These are phyloP conservation scores for Fonsecaea nubica DNA, from an alignment of 2,329 filamentous ascomycete species.

Conservation along the genomic window DNA sequence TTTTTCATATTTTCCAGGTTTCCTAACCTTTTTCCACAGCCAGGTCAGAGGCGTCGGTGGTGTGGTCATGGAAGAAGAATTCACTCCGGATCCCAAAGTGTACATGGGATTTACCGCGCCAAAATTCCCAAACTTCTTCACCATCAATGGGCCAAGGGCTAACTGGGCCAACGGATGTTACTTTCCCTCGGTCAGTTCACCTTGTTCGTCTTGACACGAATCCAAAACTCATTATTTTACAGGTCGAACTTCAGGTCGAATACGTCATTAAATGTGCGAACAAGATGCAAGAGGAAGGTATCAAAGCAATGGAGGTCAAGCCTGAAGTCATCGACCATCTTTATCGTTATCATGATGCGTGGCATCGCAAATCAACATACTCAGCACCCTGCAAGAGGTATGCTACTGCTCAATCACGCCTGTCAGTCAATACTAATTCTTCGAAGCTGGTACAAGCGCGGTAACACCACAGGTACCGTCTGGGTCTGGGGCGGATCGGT, in stretches of 20 bases:
- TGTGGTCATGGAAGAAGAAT: conserved; percentile 34
- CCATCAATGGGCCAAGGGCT: conserved; percentile 41
- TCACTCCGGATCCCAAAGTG: conserved; percentile 42
- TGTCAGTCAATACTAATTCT: background rate
- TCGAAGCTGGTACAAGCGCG: conserved; percentile 48
- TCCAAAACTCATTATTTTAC: too few species aligned
- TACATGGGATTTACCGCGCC: conserved; percentile 47
- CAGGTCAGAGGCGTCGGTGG: conserved; percentile 38
- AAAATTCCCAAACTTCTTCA: conserved; percentile 47
- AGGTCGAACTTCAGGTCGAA: conserved; percentile 40
- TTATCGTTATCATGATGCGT: conserved; percentile 45
- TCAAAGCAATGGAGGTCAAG: conserved; percentile 43
- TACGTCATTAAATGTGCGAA: conserved; percentile 45
- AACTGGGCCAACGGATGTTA: conserved; percentile 34
- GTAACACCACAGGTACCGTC: conserved; percentile 14
- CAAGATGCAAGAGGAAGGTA: conserved; percentile 48
- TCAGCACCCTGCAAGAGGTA: conserved; percentile 46
- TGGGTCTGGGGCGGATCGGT: conserved; percentile 25
- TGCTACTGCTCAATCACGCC: conserved; percentile 30
- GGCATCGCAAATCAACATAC: conserved; percentile 47
- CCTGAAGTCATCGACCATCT: conserved; percentile 30
- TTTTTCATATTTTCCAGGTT: conserved; percentile 37
- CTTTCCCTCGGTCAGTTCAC: conserved; percentile 20
- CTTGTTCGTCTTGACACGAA: too few species aligned
- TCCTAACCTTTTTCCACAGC: conserved; percentile 40